Conservation (phyloP, 768 basidiomycete species). For the Clitopilus passeckerianus region DNA sequence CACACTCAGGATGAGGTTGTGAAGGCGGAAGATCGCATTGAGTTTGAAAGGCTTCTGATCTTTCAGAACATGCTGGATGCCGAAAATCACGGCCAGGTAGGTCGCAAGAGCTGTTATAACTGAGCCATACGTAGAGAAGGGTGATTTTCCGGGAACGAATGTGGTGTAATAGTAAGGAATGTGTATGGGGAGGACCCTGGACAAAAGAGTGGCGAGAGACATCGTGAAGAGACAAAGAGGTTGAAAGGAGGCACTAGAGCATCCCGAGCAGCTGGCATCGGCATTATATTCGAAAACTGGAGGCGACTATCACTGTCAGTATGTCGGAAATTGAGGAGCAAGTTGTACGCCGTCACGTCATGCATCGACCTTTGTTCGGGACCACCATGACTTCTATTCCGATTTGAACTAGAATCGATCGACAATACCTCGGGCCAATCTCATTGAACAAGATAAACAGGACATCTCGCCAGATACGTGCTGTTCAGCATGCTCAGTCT, state of each 20-base stretch:
- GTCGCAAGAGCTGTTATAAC: slow-evolving; percentile 66
- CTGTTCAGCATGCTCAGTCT: too few relatives aligned
- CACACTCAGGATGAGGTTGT: slow-evolving; percentile 83
- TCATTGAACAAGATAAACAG: too few relatives aligned
- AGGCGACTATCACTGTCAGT: too few relatives aligned
- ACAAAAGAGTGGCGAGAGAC: slow-evolving; percentile 63
- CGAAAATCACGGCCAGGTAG: slow-evolving; percentile 89
- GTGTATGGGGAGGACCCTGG: slow-evolving; percentile 49
- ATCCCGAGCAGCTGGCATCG: background rate
- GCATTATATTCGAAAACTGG: too few relatives aligned
- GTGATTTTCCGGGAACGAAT: slow-evolving; percentile 73
- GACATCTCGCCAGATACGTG: too few relatives aligned
- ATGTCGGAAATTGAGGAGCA: too few relatives aligned
- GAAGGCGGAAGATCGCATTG: slow-evolving; percentile 78
- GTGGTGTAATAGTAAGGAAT: slow-evolving; percentile 52
- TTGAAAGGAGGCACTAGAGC: background rate
- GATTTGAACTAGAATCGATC: too few relatives aligned
- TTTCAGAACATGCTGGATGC: slow-evolving; percentile 81
- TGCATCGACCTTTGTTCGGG: too few relatives aligned
- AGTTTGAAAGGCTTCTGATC: slow-evolving; percentile 68
- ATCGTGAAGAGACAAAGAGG: background rate
- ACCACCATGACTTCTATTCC: too few relatives aligned
- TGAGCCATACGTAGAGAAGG: slow-evolving; percentile 74
- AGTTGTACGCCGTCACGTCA: too few relatives aligned
- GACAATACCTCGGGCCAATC: too few relatives aligned